These are phyloP conservation scores for Porcisia hertigi DNA, from an alignment of 208 protist genomes.

Conservation along the genomic window DNA sequence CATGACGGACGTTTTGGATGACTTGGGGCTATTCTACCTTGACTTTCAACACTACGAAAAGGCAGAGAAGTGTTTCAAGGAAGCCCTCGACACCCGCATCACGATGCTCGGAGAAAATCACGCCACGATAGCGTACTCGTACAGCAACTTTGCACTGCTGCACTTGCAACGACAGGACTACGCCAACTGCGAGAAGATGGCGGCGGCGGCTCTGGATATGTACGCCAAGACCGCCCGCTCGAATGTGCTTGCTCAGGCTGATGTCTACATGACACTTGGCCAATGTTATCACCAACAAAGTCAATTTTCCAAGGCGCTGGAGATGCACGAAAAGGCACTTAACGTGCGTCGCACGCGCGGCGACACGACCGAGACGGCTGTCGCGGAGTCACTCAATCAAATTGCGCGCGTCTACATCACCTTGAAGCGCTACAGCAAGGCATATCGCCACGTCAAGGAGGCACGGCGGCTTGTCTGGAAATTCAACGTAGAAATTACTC, in stretches of 20 bases:
- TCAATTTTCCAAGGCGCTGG: slow-evolving; percentile 53
- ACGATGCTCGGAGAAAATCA: slow-evolving; percentile 87
- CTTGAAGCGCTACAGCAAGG: slow-evolving; percentile 71
- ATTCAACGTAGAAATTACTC: slow-evolving; percentile 71
- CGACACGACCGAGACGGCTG: slow-evolving; percentile 73
- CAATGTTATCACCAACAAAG: slow-evolving; percentile 75
- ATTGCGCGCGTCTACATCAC: slow-evolving; percentile 77
- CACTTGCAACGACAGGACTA: slow-evolving; percentile 76
- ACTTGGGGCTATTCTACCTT: slow-evolving; percentile 88
- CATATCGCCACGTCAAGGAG: slow-evolving; percentile 64
- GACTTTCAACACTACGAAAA: slow-evolving; percentile 91
- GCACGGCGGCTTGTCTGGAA: slow-evolving; percentile 74
- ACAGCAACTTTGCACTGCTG: slow-evolving; percentile 88
- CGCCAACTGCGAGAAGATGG: slow-evolving; percentile 82
- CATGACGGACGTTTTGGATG: slow-evolving; percentile 88
- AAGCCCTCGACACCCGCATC: slow-evolving; percentile 86
- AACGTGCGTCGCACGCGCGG: slow-evolving; percentile 85
- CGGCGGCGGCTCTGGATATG: slow-evolving; percentile 72
- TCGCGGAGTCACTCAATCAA: slow-evolving; percentile 86
- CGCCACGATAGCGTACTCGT: slow-evolving; percentile 88
- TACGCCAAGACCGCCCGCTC: slow-evolving; percentile 85
- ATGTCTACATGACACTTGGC: slow-evolving; percentile 82
- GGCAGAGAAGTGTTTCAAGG: slow-evolving; percentile 87
- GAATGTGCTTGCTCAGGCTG: slow-evolving; percentile 85
- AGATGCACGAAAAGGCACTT: slow-evolving; percentile 84